phyloP scores from a whole-genome alignment of 2,329 filamentous ascomycete genomes.

The Xylaria sp. region DNA sequence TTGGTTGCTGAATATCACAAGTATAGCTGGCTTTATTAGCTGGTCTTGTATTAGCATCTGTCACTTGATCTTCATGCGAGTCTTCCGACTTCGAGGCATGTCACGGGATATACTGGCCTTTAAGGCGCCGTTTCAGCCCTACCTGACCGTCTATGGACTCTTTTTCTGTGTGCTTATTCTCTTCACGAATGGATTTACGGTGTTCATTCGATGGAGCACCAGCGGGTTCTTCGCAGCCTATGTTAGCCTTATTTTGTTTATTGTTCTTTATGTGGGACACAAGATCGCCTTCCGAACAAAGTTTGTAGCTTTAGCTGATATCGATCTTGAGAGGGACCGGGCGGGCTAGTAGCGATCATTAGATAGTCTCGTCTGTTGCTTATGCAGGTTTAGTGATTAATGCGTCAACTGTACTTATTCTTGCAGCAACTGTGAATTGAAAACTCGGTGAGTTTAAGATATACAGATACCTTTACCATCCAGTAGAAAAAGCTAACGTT shows the following conservation, averaged over 20 bases:
- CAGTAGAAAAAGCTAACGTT: background rate
- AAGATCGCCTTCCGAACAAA: slow-evolving; percentile 57
- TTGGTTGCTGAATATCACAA: slow-evolving; percentile 78
- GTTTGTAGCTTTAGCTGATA: slow-evolving; percentile 41
- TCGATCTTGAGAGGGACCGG: slow-evolving; percentile 46
- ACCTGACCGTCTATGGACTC: slow-evolving; percentile 71
- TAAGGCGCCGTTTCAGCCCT: slow-evolving; percentile 70
- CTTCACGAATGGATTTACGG: slow-evolving; percentile 74
- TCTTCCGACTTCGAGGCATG: slow-evolving; percentile 65
- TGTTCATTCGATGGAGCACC: slow-evolving; percentile 71
- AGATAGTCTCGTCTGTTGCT: background rate
- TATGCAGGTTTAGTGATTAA: slow-evolving; percentile 11
- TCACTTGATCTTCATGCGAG: slow-evolving; percentile 73
- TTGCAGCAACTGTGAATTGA: background rate
- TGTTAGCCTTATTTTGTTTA: slow-evolving; percentile 71
- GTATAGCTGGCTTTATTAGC: slow-evolving; percentile 74
- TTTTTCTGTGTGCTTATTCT: slow-evolving; percentile 72
- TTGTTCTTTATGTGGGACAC: slow-evolving; percentile 68
- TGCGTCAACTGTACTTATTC: background rate
- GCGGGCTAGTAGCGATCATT: slow-evolving; percentile 4
- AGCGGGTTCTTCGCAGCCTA: slow-evolving; percentile 72
- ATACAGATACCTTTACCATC: background rate
- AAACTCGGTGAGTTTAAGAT: background rate
- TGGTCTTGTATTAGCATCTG: slow-evolving; percentile 74
- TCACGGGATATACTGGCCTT: slow-evolving; percentile 68